Evolutionary conservation across 2,329 filamentous ascomycete species (phyloP), one percentile per base, ranked within the genome.

Genomic region (Zymoseptoria brevis): DNA sequence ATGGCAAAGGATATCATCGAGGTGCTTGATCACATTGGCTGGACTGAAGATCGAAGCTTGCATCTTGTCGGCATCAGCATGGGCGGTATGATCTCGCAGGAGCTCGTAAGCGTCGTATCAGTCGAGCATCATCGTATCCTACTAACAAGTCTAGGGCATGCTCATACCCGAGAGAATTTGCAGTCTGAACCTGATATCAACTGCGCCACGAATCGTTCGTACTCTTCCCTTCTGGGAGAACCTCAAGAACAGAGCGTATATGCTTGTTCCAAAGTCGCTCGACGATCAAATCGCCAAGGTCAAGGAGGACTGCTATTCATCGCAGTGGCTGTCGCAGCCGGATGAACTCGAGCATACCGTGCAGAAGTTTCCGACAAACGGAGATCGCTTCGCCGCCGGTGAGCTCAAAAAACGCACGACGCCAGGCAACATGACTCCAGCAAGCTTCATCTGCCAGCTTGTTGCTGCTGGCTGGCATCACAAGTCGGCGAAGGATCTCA

Each of bases 71-170:
- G 90, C 58, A 85, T 93, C 64, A 90, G 87, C 60, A 88, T 96
- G 82, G 90, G 90, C 63, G 90, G 91, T 69, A 96, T 96, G 91
- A 93, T 96, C 67, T 84, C 89, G 2, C 91, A 96, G 74, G 91
- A 96, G 75, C 70, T 96, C 3, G 82, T 80, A 72, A 68, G 75
- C 35, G 69, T 57, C 35, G 30, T 21, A 11, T 22, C 49, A 19
- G n/a, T 19, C 19, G 11, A 16, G 8, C 6, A 29, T 45, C 11
- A 19, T 29, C 8, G 8, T 11, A 3, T 41, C 2, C 29, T 3
- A 30, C 52, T 62, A n/a, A 63, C 57, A 19, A 26, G 4, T 24
- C 9, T 50, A 71, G 69, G 68, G 60, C 21, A 61, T 72, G 35
- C 71, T 77, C n/a, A 76, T 79, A 22, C 79, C 79, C 1, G 66